phyloP scores from a whole-genome alignment of 2,329 filamentous ascomycete species.

The Pyrenophora seminiperda region DNA sequence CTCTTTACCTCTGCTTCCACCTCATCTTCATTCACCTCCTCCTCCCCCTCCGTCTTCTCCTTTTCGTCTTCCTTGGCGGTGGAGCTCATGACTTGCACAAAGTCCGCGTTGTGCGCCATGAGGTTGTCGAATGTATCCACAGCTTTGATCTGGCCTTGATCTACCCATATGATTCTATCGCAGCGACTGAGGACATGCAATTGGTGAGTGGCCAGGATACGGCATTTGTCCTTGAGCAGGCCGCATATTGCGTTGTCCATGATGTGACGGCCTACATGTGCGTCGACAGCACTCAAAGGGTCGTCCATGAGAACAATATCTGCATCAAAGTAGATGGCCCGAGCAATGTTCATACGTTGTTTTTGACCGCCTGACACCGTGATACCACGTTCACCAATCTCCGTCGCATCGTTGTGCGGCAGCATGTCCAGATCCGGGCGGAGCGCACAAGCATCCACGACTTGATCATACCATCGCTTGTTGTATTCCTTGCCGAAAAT shows the following conservation, averaged over 20 bases:
- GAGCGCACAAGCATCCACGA: constrained; percentile 85
- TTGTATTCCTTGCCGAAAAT: constrained; percentile 80
- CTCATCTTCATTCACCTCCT: constrained; percentile 58
- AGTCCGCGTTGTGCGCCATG: constrained; percentile 77
- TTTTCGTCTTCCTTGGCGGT: constrained; percentile 67
- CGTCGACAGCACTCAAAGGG: constrained; percentile 62
- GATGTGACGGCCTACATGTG: constrained; percentile 69
- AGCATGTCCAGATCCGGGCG: constrained; percentile 88
- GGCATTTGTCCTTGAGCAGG: constrained; percentile 83
- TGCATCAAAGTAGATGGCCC: constrained; percentile 70
- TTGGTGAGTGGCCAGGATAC: constrained; percentile 92
- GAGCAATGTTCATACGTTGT: constrained; percentile 90
- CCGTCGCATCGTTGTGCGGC: constrained; percentile 84
- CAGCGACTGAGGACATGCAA: constrained; percentile 89
- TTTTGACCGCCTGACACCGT: constrained; percentile 96
- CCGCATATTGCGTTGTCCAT: constrained; percentile 95
- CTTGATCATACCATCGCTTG: constrained; percentile 77
- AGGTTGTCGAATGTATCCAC: constrained; percentile 89
- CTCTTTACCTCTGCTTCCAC: constrained; percentile 61
- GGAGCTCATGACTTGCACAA: constrained; percentile 81
- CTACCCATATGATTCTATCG: constrained; percentile 92
- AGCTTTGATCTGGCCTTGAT: constrained; percentile 80
- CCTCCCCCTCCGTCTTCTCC: constrained; percentile 52
- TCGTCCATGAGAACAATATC: constrained; percentile 69
- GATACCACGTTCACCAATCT: constrained; percentile 94